These are phyloP conservation scores for Pythium coloratum DNA, from an alignment of 352 stramenopile genomes.

Conservation along the genomic window DNA sequence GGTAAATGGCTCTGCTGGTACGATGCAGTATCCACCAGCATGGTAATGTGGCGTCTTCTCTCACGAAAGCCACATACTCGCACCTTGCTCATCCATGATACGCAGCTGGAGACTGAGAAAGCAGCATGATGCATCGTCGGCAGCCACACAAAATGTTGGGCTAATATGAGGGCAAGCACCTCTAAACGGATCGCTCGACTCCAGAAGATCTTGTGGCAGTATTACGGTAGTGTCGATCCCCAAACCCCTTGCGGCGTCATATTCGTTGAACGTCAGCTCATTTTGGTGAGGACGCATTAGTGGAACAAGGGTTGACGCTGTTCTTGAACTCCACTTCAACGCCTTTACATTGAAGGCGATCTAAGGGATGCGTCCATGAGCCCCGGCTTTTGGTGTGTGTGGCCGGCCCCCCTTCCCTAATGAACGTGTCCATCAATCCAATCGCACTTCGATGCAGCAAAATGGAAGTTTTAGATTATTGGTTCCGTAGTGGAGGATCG, in stretches of 20 bases:
- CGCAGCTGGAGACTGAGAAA: background rate
- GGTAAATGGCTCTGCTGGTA: background rate
- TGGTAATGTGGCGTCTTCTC: background rate
- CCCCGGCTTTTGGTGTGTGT: background rate
- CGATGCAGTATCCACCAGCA: background rate
- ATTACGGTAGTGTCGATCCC: background rate
- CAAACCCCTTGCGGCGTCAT: background rate
- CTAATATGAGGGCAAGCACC: no score
- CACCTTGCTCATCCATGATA: background rate
- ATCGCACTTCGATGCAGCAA: background rate
- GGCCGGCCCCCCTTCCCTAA: background rate
- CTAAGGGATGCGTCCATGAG: background rate
- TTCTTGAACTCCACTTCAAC: slow-evolving; percentile 5
- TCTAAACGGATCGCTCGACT: no score
- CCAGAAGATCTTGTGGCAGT: no score
- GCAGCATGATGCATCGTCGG: no score
- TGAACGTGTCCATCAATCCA: background rate
- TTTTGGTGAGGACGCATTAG: slow-evolving; percentile 3
- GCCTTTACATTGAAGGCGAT: slow-evolving; percentile 9
- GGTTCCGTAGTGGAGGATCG: no score
- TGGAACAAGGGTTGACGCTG: background rate
- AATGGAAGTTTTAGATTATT: background rate
- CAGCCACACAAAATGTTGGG: no score
- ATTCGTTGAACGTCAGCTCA: background rate
- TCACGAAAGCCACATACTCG: background rate